Evolutionary conservation across 108 stramenopile genomes (phyloP).

Genomic region (Chaetoceros tenuissimus): DNA sequence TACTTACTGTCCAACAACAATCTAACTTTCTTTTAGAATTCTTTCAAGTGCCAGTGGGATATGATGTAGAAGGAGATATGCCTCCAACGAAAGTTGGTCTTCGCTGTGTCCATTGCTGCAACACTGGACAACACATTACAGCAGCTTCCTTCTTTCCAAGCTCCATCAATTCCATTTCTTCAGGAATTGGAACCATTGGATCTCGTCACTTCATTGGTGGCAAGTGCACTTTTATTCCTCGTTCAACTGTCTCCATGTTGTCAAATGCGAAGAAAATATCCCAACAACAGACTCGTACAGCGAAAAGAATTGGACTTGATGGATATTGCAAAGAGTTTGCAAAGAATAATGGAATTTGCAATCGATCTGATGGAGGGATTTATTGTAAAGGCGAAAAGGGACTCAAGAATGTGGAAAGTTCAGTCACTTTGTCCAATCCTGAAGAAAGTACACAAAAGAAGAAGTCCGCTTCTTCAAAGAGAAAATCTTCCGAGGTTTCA

Average conservation of each 20-base stretch:
- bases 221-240: constrained; percentile 25
- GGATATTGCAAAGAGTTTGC: constrained; percentile 35
- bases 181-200: constrained; percentile 36
- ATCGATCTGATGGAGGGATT: constrained; percentile 22
- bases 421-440: neutral
- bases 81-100: no score
- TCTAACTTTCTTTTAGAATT: no score
- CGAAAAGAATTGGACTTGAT: constrained; percentile 30
- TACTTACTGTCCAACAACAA: no score
- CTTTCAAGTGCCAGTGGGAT: no score
- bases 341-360: constrained; percentile 15
- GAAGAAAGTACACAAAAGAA: constrained; percentile 1
- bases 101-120: no score
- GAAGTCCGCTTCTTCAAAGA: neutral
- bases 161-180: constrained; percentile 38
- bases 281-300: constrained; percentile 17
- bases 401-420: neutral
- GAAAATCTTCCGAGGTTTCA: no score
- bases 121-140: no score
- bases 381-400: constrained; percentile 17
- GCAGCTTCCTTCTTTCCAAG: no score
- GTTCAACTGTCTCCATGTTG: constrained; percentile 21
- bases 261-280: constrained; percentile 30
- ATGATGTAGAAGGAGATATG: no score
- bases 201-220: constrained; percentile 29